These are phyloP conservation scores for Colletotrichum musicola DNA, from an alignment of 2,329 filamentous ascomycete genomes.

Conservation along the genomic window DNA sequence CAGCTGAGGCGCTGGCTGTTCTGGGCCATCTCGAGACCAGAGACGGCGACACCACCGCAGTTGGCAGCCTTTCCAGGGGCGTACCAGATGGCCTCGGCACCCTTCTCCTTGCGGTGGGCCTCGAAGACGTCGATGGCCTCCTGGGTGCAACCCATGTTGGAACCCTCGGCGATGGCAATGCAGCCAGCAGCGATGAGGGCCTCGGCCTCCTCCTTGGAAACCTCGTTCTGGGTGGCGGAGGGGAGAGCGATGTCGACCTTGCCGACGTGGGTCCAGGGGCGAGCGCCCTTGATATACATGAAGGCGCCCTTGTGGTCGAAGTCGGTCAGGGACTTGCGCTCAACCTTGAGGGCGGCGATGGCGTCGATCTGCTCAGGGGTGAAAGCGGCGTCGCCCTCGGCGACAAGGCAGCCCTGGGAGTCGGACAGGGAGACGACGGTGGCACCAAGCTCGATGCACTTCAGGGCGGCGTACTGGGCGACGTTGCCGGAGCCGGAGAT, in stretches of 20 bases:
- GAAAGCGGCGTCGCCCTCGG: conserved; percentile 78
- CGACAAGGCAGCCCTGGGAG: conserved; percentile 86
- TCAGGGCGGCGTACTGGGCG: conserved; percentile 96
- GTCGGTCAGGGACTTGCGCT: conserved; percentile 84
- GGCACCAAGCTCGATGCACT: conserved; percentile 94
- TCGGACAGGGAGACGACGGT: conserved; percentile 94
- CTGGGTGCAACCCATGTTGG: conserved; percentile 99
- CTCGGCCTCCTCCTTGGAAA: conserved; percentile 90
- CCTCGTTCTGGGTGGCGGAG: conserved; percentile 97
- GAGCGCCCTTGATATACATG: conserved; percentile 87
- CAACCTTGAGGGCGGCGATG: conserved; percentile 89
- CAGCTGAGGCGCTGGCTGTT: conserved; percentile 90
- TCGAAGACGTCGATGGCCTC: conserved; percentile 96
- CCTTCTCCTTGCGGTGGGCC: conserved; percentile 78
- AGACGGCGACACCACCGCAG: conserved; percentile 96
- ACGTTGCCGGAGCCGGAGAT: conserved; percentile 98
- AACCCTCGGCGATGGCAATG: conserved; percentile 93
- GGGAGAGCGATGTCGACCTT: conserved; percentile 93
- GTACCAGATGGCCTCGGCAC: conserved; percentile 85
- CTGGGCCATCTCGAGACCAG: conserved; percentile 98
- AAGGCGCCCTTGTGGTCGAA: conserved; percentile 76
- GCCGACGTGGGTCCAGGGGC: conserved; percentile 92
- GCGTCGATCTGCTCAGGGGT: conserved; percentile 81
- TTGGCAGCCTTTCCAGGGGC: conserved; percentile 97
- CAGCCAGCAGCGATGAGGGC: conserved; percentile 81